These are phyloP conservation scores for Brasenia schreberi DNA, from an alignment of 164 flowering plant genomes.

Conservation along the genomic window DNA sequence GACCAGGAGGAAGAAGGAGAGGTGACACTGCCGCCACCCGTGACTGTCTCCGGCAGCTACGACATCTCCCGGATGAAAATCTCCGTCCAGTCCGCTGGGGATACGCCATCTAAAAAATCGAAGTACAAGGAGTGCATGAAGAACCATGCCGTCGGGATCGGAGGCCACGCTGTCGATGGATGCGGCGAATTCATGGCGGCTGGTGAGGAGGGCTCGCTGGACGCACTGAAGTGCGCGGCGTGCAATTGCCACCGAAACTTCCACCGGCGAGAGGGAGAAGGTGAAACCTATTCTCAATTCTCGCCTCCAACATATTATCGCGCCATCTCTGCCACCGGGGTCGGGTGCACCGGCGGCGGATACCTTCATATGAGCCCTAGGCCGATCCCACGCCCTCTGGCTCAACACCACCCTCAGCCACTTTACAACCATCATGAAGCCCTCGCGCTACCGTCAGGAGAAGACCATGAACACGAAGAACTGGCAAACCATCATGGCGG, in stretches of 20 bases:
- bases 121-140: slow-evolving; percentile 62
- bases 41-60: neutral
- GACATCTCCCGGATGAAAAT: slow-evolving; percentile 2
- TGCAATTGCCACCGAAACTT: slow-evolving; percentile 81
- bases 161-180: slow-evolving; percentile 69
- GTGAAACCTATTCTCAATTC: slow-evolving; percentile 18
- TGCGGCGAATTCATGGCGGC: slow-evolving; percentile 81
- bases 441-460: slow-evolving; percentile 30
- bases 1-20: slow-evolving; percentile 37
- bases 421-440: slow-evolving; percentile 10
- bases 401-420: neutral
- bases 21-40: slow-evolving; percentile 15
- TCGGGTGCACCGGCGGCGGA: slow-evolving; percentile 7
- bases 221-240: slow-evolving; percentile 65
- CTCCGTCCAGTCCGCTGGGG: slow-evolving; percentile 1
- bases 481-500: slow-evolving; percentile 39
- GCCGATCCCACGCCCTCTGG: neutral
- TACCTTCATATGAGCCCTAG: slow-evolving; percentile 24
- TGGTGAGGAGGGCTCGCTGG: slow-evolving; percentile 60
- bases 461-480: slow-evolving; percentile 31
- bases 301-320: slow-evolving; percentile 21
- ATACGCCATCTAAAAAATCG: neutral
- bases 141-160: slow-evolving; percentile 65
- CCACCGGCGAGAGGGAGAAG: slow-evolving; percentile 55
- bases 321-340: slow-evolving; percentile 8